Evolutionary conservation across 352 stramenopile genomes (phyloP), one percentile per base, ranked within the genome.

Genomic region (Phytophthora cryptogea): DNA sequence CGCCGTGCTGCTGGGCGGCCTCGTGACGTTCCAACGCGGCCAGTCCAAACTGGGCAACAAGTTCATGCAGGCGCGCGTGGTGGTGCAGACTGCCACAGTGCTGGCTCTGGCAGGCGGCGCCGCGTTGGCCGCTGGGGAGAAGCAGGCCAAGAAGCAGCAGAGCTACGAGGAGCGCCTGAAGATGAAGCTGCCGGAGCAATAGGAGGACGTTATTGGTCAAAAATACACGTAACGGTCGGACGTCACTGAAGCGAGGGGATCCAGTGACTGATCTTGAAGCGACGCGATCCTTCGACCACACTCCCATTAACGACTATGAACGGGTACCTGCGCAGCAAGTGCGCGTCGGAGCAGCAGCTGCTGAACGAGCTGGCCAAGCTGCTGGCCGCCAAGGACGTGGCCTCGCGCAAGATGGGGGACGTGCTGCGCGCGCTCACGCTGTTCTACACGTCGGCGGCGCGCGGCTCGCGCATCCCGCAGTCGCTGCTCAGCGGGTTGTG

Each of bases 11-110:
- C 26, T 85, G 3, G 86, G 86, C 35, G 86, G 86, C 1, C 72
- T 93, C 40, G 53, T 71, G 32, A 90, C 86, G 20, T 95, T 95
- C 46, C 70, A 89, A 43, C 72, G 54, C 27, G 83, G 83, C 32
- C 76, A 89, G 36, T 90, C 83, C 41, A 88, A 89, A 64, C 74
- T 91, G 35, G 74, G 80, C 53, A 91, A 93, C 63, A 74, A 75
- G 41, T 95, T 93, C 62, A 95, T 95, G 86, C 82, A 91, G 55
- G 83, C 82, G 40, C 82, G 86, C 16, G 80, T 95, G 31, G 58
- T 92, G 33, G 67, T 70, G 45, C 86, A 95, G 61, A 82, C 74
- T 3, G 74, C 66, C 14, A 95, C 86, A 2, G 73, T 95, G 4
- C n/a, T 91, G 4, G 83, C 83, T 7, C 60, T 95, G 40, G 77